These are phyloP conservation scores for Hypoxylon subgilvum DNA, from an alignment of 495 filamentous ascomycete genomes.

Conservation along the genomic window DNA sequence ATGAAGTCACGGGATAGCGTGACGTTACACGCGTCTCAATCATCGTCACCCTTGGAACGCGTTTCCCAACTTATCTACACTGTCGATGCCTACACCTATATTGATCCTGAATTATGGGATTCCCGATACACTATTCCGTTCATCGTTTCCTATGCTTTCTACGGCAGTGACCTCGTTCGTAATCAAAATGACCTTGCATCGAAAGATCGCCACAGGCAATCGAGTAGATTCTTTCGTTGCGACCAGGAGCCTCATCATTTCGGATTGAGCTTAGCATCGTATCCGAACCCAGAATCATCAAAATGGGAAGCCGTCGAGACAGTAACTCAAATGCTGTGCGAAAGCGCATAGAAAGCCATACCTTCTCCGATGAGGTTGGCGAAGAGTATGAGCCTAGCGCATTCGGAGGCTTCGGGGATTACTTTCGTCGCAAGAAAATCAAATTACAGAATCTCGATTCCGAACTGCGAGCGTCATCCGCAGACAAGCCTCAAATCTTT, in stretches of 20 bases:
- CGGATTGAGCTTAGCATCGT: background rate
- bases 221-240: constrained; percentile 15
- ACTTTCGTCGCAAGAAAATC: constrained; percentile 91
- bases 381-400: constrained; percentile 88
- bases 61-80: constrained; percentile 1
- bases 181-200: constrained; percentile 34
- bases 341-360: constrained; percentile 80
- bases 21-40: constrained; percentile 29
- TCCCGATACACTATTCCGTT: background rate
- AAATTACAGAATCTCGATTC: constrained; percentile 94
- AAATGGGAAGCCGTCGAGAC: constrained; percentile 81
- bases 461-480: constrained; percentile 69
- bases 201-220: constrained; percentile 30
- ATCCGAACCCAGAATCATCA: no score
- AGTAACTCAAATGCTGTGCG: constrained; percentile 76
- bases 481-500: constrained; percentile 81
- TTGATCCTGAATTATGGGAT: background rate
- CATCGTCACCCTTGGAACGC: constrained; percentile 18
- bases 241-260: constrained; percentile 9
- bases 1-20: constrained; percentile 44
- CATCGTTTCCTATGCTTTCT: background rate
- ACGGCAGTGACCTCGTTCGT: background rate
- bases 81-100: no score
- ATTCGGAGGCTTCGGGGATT: constrained; percentile 88
- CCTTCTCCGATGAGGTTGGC: constrained; percentile 69